Percentiles rank a stretch among this genome's conserved stretches.
These are phyloP conservation scores for Microglena sp. DNA, from an alignment of 139 green algal genomes.

Conservation along the genomic window DNA sequence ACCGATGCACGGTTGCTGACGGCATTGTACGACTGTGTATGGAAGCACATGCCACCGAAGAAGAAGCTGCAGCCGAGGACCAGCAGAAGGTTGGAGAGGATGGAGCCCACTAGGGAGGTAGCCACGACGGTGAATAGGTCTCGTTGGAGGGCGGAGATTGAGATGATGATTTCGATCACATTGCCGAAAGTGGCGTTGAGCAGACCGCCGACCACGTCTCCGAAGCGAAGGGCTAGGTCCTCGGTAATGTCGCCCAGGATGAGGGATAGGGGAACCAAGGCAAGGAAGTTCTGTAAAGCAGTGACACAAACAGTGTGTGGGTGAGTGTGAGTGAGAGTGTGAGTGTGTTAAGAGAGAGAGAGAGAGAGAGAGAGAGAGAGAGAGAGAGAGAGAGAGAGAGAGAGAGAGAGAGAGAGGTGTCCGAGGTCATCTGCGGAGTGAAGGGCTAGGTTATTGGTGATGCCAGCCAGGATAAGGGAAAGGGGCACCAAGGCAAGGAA, in stretches of 20 bases:
- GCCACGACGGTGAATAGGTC: constrained; percentile 72
- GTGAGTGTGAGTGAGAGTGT: no score
- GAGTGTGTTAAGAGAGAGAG: no score
- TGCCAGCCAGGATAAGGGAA: constrained; percentile 75
- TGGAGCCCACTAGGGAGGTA: constrained; percentile 70
- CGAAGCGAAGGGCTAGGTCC: constrained; percentile 72
- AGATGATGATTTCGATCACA: constrained; percentile 80
- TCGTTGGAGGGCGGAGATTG: constrained; percentile 63
- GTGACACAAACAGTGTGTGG: no score
- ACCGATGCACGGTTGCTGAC: constrained; percentile 20
- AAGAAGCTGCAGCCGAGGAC: constrained; percentile 85
- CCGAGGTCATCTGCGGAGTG: no score
- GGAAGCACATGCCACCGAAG: constrained; percentile 59
- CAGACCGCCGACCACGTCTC: constrained; percentile 28
- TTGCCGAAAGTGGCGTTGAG: constrained; percentile 25
- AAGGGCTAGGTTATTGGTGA: no score
- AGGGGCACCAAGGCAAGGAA: constrained; percentile 72
- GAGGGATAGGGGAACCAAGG: constrained; percentile 72
- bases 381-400: no score
- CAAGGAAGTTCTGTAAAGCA: constrained; percentile 58
- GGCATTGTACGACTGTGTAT: constrained; percentile 66
- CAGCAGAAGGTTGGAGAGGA: constrained; percentile 84
- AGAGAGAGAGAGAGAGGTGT: no score
- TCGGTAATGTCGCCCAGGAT: constrained; percentile 83
- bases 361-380: no score